A percentile compares a stretch with the other conserved stretches of the same genome.
These are phyloP conservation scores for Neonectria hederae DNA, from an alignment of 2,329 filamentous ascomycete genomes.

Conservation along the genomic window DNA sequence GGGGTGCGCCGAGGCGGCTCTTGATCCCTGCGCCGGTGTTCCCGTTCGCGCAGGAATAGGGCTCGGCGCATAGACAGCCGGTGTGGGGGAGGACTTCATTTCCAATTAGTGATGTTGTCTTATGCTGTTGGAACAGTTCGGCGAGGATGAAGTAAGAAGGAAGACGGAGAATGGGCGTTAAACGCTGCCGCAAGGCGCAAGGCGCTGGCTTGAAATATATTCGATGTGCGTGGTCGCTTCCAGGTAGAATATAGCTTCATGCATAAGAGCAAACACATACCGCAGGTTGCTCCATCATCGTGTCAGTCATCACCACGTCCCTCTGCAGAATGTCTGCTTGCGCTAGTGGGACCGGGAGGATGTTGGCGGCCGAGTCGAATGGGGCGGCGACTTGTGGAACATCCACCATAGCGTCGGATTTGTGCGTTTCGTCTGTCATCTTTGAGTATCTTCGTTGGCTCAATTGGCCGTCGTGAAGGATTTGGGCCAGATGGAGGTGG, in stretches of 20 bases:
- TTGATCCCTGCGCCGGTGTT: constrained; percentile 61
- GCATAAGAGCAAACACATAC: constrained; percentile 43
- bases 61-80: constrained; percentile 50
- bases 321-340: constrained; percentile 42
- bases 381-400: constrained; percentile 32
- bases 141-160: neutral
- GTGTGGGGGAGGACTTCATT: constrained; percentile 51
- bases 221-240: neutral
- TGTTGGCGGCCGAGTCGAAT: constrained; percentile 35
- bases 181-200: neutral
- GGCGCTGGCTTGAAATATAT: neutral
- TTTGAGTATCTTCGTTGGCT: constrained; percentile 3
- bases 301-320: constrained; percentile 58
- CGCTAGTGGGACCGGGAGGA: constrained; percentile 28
- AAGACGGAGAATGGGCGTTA: neutral
- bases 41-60: constrained; percentile 57
- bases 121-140: neutral
- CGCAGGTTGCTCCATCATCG: constrained; percentile 51
- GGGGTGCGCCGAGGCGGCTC: constrained; percentile 66
- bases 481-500: neutral
- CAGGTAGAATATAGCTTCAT: neutral
- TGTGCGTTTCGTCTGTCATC: constrained; percentile 46
- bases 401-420: constrained; percentile 33
- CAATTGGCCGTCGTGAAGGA: constrained; percentile 22
- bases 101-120: constrained; percentile 24